Evolutionary conservation across 179 eudicot species (phyloP).

Genomic region (Sideroxylon spinosum): DNA sequence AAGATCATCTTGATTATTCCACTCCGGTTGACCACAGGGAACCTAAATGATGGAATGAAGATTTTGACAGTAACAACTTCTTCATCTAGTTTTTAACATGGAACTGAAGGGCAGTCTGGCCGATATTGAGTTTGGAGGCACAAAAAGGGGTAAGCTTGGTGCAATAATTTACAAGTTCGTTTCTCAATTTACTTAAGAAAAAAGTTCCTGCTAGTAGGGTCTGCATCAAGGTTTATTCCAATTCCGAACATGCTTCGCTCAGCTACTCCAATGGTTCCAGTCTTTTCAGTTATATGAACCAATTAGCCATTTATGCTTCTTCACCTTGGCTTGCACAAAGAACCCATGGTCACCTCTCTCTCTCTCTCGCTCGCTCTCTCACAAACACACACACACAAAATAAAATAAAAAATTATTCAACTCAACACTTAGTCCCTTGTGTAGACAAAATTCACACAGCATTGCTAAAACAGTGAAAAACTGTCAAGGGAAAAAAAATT

Average conservation of each 20-base stretch:
- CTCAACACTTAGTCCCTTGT: neutral
- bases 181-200: neutral
- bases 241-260: neutral
- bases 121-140: too few relatives aligned
- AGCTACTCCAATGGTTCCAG: neutral
- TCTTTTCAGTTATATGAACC: neutral
- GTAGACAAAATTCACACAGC: neutral
- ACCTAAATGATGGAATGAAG: too few relatives aligned
- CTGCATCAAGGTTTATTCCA: too few relatives aligned
- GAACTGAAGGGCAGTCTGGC: too few relatives aligned
- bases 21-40: neutral
- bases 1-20: slow-evolving; percentile 12
- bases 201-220: too few relatives aligned
- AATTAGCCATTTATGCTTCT: neutral
- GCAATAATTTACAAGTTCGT: neutral
- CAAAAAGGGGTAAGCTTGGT: neutral
- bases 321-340: neutral
- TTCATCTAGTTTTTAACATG: too few relatives aligned
- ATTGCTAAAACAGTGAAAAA: neutral
- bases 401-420: too few relatives aligned
- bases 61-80: too few relatives aligned
- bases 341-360: neutral
- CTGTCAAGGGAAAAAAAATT: neutral
- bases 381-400: too few relatives aligned
- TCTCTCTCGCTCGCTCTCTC: too few relatives aligned